phyloP scores from a whole-genome alignment of 768 basidiomycete genomes.

The Mycena galopus region DNA sequence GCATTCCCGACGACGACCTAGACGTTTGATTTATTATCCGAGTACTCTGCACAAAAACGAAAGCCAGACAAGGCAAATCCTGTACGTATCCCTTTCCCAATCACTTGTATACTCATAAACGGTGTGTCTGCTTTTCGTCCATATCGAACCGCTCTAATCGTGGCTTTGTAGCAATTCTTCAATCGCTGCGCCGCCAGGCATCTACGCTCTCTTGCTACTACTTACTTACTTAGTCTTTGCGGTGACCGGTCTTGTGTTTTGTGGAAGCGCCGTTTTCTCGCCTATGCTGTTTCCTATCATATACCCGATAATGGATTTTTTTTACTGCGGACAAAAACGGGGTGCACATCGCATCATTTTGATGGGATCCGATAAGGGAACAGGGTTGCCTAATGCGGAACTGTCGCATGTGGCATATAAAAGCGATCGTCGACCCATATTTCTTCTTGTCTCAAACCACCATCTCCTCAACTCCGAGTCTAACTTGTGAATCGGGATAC shows the following conservation, averaged over 20 bases:
- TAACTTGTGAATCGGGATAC: neutral
- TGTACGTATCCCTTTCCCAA: slow-evolving; percentile 28
- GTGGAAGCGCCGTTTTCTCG: slow-evolving; percentile 17
- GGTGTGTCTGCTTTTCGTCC: slow-evolving; percentile 7
- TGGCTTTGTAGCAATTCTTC: slow-evolving; percentile 16
- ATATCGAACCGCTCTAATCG: neutral
- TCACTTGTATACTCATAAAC: slow-evolving; percentile 35
- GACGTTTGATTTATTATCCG: slow-evolving; percentile 26
- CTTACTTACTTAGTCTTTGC: slow-evolving; percentile 7
- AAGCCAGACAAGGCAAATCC: neutral
- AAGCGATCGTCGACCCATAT: neutral
- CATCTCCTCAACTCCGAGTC: neutral
- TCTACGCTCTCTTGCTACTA: slow-evolving; percentile 31
- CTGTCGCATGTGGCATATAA: neutral
- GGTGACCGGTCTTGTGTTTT: slow-evolving; percentile 11
- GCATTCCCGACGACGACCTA: slow-evolving; percentile 62
- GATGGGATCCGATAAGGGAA: slow-evolving; percentile 11
- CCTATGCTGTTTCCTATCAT: slow-evolving; percentile 20
- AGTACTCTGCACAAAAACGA: slow-evolving; percentile 11
- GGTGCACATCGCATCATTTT: neutral
- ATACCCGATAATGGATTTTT: slow-evolving; percentile 20
- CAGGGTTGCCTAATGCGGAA: neutral
- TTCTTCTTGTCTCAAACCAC: slow-evolving; percentile 4
- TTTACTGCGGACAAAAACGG: neutral
- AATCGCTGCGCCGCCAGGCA: slow-evolving; percentile 12